Evolutionary conservation across 768 basidiomycete genomes (phyloP).

Genomic region (Boletus edulis): DNA sequence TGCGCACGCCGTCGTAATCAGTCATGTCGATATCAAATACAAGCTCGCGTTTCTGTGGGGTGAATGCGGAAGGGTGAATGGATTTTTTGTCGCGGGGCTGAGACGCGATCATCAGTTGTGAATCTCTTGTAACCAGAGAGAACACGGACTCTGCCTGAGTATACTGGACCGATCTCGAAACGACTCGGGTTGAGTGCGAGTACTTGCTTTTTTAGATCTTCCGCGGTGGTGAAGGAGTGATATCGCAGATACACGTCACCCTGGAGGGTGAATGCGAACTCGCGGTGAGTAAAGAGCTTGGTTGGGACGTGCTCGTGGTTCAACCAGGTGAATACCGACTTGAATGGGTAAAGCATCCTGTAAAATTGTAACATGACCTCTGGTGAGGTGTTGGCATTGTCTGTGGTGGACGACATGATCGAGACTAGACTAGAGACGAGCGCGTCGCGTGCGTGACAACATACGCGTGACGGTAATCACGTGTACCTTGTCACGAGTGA

Average conservation of each 20-base stretch:
- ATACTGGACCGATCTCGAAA: slow-evolving; percentile 97
- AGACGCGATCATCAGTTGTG: background rate
- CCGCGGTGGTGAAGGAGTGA: slow-evolving; percentile 80
- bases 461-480: slow-evolving; percentile 20
- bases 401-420: slow-evolving; percentile 11
- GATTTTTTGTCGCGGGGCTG: slow-evolving; percentile 92
- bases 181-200: slow-evolving; percentile 83
- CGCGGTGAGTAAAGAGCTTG: slow-evolving; percentile 86
- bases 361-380: slow-evolving; percentile 82
- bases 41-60: slow-evolving; percentile 81
- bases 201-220: slow-evolving; percentile 91
- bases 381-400: slow-evolving; percentile 39
- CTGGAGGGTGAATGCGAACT: slow-evolving; percentile 91
- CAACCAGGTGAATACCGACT: slow-evolving; percentile 90
- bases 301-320: slow-evolving; percentile 85
- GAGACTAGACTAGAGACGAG: no score
- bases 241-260: slow-evolving; percentile 94
- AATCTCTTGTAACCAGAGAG: background rate
- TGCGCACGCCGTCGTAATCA: slow-evolving; percentile 93
- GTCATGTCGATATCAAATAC: slow-evolving; percentile 99
- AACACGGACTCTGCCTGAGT: slow-evolving; percentile 74
- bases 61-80: slow-evolving; percentile 62
- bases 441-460: slow-evolving; percentile 11
- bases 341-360: slow-evolving; percentile 89
- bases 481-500: background rate